phyloP scores from a whole-genome alignment of 139 green algal genomes.

The Coelastrella sp. region DNA sequence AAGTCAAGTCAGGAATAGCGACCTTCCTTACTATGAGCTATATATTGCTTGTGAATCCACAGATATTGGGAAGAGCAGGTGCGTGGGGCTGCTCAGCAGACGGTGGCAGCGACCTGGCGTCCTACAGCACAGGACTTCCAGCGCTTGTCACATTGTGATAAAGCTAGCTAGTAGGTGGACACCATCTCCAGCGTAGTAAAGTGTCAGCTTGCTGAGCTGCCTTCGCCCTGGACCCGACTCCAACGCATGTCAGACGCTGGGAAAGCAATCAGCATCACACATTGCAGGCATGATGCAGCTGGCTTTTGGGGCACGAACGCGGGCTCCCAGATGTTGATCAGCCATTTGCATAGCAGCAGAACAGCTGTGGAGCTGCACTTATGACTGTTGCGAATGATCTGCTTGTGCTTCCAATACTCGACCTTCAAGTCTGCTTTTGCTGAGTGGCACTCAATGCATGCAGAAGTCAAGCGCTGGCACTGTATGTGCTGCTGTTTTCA shows the following conservation, averaged over 20 bases:
- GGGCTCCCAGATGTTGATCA: too few relatives aligned
- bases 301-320: too few relatives aligned
- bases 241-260: too few relatives aligned
- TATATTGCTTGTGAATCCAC: slow-evolving; percentile 62
- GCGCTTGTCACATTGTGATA: not conserved
- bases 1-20: slow-evolving; percentile 50
- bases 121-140: not conserved
- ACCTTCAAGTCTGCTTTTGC: not conserved
- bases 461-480: not conserved
- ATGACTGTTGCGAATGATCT: too few relatives aligned
- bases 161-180: not conserved
- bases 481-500: not conserved
- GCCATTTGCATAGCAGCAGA: too few relatives aligned
- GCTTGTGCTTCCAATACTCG: too few relatives aligned
- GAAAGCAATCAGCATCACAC: too few relatives aligned
- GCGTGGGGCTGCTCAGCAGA: not conserved
- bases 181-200: too few relatives aligned
- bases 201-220: too few relatives aligned
- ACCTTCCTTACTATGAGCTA: slow-evolving; percentile 64
- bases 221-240: too few relatives aligned
- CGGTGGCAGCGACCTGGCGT: not conserved
- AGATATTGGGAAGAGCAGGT: slow-evolving; percentile 56
- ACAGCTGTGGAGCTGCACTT: too few relatives aligned
- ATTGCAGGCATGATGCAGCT: too few relatives aligned
- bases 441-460: not conserved